A percentile compares a stretch with the other conserved stretches of the same genome.
Evolutionary conservation across 257 asterid genomes (phyloP).

Genomic region (Nicotiana sylvestris): DNA sequence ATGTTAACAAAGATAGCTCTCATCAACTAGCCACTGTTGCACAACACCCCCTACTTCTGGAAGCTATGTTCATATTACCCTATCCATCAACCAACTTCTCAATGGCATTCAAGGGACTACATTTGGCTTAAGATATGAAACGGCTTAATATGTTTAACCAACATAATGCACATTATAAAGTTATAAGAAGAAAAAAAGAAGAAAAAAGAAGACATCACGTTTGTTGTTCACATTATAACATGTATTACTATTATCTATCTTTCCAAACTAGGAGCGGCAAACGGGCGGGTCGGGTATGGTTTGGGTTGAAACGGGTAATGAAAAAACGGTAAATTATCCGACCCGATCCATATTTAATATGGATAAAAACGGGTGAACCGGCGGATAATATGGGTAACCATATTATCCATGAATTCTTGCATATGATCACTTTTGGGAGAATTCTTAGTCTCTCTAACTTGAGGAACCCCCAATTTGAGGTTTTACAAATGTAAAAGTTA

Average conservation of each 20-base stretch:
- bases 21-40: neutral
- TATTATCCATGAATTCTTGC: no score
- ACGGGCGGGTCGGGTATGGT: no score
- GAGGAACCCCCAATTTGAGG: no score
- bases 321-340: no score
- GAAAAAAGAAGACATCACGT: neutral
- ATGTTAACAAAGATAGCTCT: neutral
- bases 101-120: neutral
- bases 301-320: no score
- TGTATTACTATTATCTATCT: neutral
- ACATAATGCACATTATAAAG: neutral
- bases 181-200: neutral
- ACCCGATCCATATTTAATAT: no score
- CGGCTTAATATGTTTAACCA: neutral
- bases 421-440: no score
- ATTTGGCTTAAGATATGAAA: neutral
- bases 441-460: no score
- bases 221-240: neutral
- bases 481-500: no score
- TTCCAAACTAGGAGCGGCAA: neutral
- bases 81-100: neutral
- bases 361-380: no score
- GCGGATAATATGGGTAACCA: no score
- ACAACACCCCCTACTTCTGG: neutral
- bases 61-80: neutral